Conservation (phyloP, 2,329 filamentous ascomycete species). For the Sclerotinia nivalis region DNA sequence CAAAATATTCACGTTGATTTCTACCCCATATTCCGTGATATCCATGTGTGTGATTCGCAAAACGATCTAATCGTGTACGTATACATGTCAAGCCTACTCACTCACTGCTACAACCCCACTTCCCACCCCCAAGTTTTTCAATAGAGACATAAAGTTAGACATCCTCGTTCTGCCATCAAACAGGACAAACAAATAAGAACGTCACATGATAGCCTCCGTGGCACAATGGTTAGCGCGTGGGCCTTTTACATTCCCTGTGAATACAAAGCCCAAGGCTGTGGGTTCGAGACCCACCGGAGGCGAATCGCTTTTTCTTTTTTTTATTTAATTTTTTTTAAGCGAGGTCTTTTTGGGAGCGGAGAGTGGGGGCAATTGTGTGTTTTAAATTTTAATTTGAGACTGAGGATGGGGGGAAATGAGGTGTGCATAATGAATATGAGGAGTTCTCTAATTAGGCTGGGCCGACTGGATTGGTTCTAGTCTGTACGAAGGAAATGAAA, state of each 20-base stretch:
- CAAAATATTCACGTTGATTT: background rate
- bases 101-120: background rate
- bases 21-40: too few species aligned
- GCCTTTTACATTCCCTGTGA: conserved; percentile 13
- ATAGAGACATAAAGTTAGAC: accelerated
- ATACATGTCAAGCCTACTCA: background rate
- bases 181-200: background rate
- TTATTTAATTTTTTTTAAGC: background rate
- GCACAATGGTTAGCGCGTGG: conserved; percentile 25
- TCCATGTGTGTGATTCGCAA: too few species aligned
- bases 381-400: background rate
- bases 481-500: too few species aligned
- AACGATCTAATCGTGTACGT: too few species aligned
- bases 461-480: too few species aligned
- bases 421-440: too few species aligned
- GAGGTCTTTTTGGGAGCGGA: background rate
- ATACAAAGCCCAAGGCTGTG: conserved; percentile 17
- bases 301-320: background rate
- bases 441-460: too few species aligned
- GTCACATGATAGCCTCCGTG: conserved; percentile 4
- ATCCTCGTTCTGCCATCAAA: background rate
- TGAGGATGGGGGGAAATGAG: too few species aligned
- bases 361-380: background rate
- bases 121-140: background rate
- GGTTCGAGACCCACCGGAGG: conserved; percentile 20